Conservation (phyloP, 345 rosid genomes). For the Eucalyptus curtisii region DNA sequence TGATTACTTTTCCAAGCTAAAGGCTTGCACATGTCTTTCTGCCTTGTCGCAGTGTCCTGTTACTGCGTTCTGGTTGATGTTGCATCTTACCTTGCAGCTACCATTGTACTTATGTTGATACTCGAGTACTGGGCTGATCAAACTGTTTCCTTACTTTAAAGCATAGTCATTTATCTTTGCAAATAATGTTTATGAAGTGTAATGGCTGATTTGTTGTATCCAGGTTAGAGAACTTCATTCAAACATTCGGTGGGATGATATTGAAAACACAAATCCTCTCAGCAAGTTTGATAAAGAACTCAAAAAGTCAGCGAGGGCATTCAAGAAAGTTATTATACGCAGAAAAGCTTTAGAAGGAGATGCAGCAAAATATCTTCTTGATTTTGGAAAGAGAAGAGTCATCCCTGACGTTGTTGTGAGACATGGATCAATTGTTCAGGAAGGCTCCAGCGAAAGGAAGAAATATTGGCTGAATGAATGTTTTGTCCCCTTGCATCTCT, state of each 20-base stretch:
- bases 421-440: slow-evolving; percentile 62
- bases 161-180: not conserved
- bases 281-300: slow-evolving; percentile 55
- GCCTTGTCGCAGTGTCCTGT: not conserved
- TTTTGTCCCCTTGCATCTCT: slow-evolving; percentile 77
- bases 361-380: slow-evolving; percentile 76
- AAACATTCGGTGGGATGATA: slow-evolving; percentile 83
- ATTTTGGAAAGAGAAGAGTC: slow-evolving; percentile 92
- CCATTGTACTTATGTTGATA: not conserved
- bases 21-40: not conserved
- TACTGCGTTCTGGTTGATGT: not conserved
- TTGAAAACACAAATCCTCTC: slow-evolving; percentile 54
- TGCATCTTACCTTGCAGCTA: not conserved
- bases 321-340: slow-evolving; percentile 80
- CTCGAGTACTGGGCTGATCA: not conserved
- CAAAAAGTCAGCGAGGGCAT: slow-evolving; percentile 63
- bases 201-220: not conserved
- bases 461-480: slow-evolving; percentile 81
- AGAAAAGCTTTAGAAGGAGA: slow-evolving; percentile 52
- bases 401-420: slow-evolving; percentile 62
- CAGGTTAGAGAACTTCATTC: slow-evolving; percentile 89
- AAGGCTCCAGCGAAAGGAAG: slow-evolving; percentile 84
- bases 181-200: not conserved
- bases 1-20: not conserved
- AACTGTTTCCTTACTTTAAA: not conserved